These are phyloP conservation scores for Coemansia sp. DNA, from an alignment of 192 early-diverging fungal species.

Conservation along the genomic window DNA sequence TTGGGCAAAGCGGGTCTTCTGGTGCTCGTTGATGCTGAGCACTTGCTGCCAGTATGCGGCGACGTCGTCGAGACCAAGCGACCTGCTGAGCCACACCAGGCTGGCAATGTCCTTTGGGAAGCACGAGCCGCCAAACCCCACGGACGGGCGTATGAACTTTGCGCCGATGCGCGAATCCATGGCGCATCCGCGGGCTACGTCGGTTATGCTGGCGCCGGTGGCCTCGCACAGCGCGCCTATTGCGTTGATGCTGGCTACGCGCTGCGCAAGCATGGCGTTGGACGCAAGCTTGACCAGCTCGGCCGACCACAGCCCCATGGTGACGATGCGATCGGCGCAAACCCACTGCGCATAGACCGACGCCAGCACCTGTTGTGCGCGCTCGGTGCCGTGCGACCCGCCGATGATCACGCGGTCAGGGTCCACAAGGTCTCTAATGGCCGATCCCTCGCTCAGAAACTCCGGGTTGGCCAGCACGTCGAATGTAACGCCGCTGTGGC, in stretches of 20 bases:
- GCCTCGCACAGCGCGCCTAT: slow-evolving; percentile 90
- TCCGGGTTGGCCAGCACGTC: slow-evolving; percentile 92
- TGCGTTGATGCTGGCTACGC: slow-evolving; percentile 89
- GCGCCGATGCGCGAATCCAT: slow-evolving; percentile 82
- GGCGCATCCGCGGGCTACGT: slow-evolving; percentile 89
- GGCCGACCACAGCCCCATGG: slow-evolving; percentile 91
- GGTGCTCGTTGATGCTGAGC: slow-evolving; percentile 88
- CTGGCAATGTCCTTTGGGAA: slow-evolving; percentile 95
- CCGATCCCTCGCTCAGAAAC: slow-evolving; percentile 93
- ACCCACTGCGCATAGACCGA: slow-evolving; percentile 88
- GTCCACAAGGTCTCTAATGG: slow-evolving; percentile 74
- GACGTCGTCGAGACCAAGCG: slow-evolving; percentile 82
- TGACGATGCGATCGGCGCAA: slow-evolving; percentile 78
- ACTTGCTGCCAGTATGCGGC: slow-evolving; percentile 93
- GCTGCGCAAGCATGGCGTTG: slow-evolving; percentile 91
- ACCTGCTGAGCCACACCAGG: slow-evolving; percentile 83
- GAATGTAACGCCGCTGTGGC: slow-evolving; percentile 65
- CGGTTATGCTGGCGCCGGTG: slow-evolving; percentile 84
- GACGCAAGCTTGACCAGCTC: slow-evolving; percentile 92
- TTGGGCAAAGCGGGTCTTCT: slow-evolving; percentile 79
- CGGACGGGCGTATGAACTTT: slow-evolving; percentile 85
- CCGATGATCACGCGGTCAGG: slow-evolving; percentile 93
- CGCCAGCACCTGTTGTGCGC: slow-evolving; percentile 76
- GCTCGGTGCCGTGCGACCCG: slow-evolving; percentile 67
- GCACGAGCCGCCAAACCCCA: slow-evolving; percentile 94